A percentile compares a stretch with the other conserved stretches of the same genome.
phyloP scores from a whole-genome alignment of 345 rosid species.

The Draba incana region DNA sequence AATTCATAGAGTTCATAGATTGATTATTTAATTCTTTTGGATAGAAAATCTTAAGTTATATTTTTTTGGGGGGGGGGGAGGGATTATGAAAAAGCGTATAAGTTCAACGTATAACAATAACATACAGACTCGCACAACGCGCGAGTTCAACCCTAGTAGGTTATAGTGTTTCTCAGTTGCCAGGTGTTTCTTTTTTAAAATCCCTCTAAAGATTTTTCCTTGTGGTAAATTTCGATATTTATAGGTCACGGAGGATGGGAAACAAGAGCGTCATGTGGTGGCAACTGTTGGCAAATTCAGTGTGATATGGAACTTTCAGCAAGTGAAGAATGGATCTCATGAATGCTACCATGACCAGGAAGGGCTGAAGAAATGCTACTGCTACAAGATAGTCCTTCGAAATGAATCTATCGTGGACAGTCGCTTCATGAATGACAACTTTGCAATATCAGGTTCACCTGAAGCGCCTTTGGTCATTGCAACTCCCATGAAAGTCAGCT shows the following conservation, averaged over 20 bases:
- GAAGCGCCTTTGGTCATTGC: conserved; percentile 99
- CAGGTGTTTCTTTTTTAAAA: background rate
- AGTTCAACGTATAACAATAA: no score
- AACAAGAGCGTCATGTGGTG: conserved; percentile 86
- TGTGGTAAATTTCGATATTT: background rate
- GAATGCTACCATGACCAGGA: conserved; percentile 79
- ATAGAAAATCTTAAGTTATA: no score
- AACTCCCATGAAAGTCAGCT: conserved; percentile 93
- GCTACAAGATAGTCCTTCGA: conserved; percentile 86
- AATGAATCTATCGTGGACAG: conserved; percentile 95
- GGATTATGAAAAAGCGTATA: no score
- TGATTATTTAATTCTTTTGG: no score
- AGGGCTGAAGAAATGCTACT: conserved; percentile 85
- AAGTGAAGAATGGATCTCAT: conserved; percentile 74
- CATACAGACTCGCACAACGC: no score
- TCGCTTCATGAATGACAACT: conserved; percentile 98
- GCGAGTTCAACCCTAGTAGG: no score
- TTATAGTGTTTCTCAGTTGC: background rate
- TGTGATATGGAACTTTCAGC: conserved; percentile 87
- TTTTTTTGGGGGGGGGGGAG: no score
- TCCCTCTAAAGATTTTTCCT: background rate
- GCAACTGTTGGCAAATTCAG: conserved; percentile 98
- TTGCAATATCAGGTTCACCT: conserved; percentile 85
- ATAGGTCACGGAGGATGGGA: conserved; percentile 89
- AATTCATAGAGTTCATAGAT: no score